A percentile compares a stretch with the other conserved stretches of the same genome.
These are phyloP conservation scores for Arthrocladium fulminans DNA, from an alignment of 2,329 filamentous ascomycete genomes.

Conservation along the genomic window DNA sequence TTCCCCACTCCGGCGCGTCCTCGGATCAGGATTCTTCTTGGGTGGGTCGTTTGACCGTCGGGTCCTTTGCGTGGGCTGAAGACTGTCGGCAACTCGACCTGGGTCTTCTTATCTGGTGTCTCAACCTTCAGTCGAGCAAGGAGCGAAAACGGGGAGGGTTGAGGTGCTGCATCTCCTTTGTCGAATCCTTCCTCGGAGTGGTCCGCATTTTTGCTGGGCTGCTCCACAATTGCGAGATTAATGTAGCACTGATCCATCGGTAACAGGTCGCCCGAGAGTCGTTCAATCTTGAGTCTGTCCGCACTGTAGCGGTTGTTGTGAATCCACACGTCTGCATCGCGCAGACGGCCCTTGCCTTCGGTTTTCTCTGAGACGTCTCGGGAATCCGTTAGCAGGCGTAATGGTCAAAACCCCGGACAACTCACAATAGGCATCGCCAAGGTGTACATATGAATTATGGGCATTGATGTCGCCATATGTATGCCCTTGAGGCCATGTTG, in stretches of 20 bases:
- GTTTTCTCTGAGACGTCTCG: background rate
- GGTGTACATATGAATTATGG: no score
- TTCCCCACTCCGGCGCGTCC: no score
- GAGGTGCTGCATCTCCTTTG: background rate
- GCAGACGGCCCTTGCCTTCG: background rate
- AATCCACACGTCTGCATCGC: background rate
- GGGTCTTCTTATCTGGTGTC: constrained; percentile 16
- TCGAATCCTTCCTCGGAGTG: background rate
- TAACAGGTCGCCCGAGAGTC: constrained; percentile 29
- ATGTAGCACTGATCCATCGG: constrained; percentile 34
- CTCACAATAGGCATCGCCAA: no score
- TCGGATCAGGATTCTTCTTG: no score
- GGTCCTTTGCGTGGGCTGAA: constrained; percentile 29
- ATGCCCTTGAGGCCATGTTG: no score
- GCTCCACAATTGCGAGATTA: constrained; percentile 32
- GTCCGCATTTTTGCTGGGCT: constrained; percentile 6
- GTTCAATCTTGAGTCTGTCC: constrained; percentile 26
- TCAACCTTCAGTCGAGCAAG: constrained; percentile 25
- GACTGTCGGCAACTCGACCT: constrained; percentile 21
- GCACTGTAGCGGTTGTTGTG: constrained; percentile 1
- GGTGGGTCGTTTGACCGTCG: no score
- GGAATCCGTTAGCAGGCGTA: background rate
- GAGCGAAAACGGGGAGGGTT: constrained; percentile 25
- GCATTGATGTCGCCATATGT: no score
- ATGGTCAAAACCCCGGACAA: no score